Evolutionary conservation across 2,329 filamentous ascomycete species (phyloP), one percentile per base, ranked within the genome.

Genomic region (Fusarium penzigii): DNA sequence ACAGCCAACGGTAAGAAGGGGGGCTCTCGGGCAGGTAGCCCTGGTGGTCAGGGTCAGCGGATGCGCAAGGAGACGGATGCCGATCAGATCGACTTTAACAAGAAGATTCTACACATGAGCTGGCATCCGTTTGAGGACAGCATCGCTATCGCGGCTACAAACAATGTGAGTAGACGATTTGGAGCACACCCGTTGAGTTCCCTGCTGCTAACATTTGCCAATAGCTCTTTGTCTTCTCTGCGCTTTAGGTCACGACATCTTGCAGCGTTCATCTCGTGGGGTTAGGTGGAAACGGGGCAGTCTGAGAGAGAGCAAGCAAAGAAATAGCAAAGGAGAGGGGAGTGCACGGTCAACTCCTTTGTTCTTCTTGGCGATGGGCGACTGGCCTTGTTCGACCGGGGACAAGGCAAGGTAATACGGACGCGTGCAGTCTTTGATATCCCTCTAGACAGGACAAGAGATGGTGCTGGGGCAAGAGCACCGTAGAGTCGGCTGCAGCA

Each of bases 121-220:
- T 99, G 94, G 94, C 94, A 99, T 85, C 94, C 94, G 44, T 97
- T 95, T 68, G 94, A 99, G 76, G 93, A 99, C 77, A 97, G 93
- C 78, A 99, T 99, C 76, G 94, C 94, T 52, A 99, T 99, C 79
- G 94, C 94, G 64, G 94, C 94, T 55, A 99, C 94, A 60, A 99
- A 99, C 81, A 99, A 99, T 76, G 94, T 97, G 78, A 88, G 93
- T 80, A 34, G 13, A 32, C 11, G 29, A 6, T 47, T 29, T 13
- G 25, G 29, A 17, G n/a, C 39, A 46, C 11, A 12, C 25, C 11
- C 16, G 25, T 20, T n/a, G n/a, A n/a, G n/a, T n/a, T n/a, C n/a
- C 16, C 32, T 44, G 17, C 39, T 47, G 49, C 67, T 72, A 59
- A 74, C 58, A 17, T 38, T 13, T 6, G 6, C 25, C 32, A 52